A percentile compares a stretch with the other conserved stretches of the same genome.
Evolutionary conservation across 345 rosid species (phyloP).

Genomic region (Populus alba): DNA sequence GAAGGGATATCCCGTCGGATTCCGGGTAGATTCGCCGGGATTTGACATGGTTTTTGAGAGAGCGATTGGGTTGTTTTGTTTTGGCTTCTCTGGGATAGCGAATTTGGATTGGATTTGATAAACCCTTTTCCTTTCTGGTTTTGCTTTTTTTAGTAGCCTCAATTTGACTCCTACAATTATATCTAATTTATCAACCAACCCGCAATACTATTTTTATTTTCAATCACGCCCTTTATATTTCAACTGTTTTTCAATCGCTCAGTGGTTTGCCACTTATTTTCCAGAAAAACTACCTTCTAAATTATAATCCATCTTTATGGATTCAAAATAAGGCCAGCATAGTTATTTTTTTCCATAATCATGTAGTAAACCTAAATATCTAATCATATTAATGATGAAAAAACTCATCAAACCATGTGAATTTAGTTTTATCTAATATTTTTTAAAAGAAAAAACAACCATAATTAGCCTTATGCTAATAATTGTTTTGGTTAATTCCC

Average conservation of each 20-base stretch:
- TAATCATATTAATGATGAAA: too few relatives aligned
- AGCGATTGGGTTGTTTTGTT: neutral
- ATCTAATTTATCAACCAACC: neutral
- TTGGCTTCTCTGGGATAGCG: neutral
- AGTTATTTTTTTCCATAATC: too few relatives aligned
- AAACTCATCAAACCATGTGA: too few relatives aligned
- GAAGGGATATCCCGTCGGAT: slow-evolving; percentile 4
- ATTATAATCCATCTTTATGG: neutral
- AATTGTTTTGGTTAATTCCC: too few relatives aligned
- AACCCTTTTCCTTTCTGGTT: neutral
- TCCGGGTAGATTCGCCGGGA: neutral
- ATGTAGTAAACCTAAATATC: too few relatives aligned
- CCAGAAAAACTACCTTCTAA: neutral
- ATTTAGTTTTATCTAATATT: too few relatives aligned
- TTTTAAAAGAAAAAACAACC: too few relatives aligned
- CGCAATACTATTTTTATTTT: neutral
- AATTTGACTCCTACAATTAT: neutral
- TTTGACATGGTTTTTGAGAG: slow-evolving; percentile 14
- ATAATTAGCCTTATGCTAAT: too few relatives aligned
- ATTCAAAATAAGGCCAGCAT: too few relatives aligned
- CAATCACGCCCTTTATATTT: neutral
- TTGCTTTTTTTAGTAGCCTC: neutral
- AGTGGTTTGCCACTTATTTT: too few relatives aligned
- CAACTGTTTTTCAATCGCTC: neutral
- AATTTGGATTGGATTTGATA: neutral